Base-by-base conservation (phyloP, 1,284 basidiomycete species). In the Trametes versicolor region DNA sequence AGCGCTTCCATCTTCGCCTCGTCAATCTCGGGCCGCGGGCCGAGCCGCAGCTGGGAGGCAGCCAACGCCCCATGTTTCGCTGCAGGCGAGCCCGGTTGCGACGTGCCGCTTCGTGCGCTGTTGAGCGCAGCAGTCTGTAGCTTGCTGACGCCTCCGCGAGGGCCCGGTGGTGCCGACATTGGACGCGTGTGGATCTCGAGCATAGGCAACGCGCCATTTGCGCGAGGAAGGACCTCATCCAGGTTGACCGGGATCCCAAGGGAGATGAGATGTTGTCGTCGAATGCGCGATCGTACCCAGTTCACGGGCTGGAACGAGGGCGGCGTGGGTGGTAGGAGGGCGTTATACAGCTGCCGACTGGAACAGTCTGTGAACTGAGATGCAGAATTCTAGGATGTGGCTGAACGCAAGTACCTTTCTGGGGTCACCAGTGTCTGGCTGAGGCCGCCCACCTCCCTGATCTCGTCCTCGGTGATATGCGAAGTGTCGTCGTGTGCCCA, bases 161-260 rank as follows among this genome's bases (percentile, higher is more conserved):
- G 81, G 25, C 83, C 87, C 27, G 92, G 92, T 25, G 92, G 93
- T 23, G 90, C 89, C 53, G 91, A 94, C 79, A 88, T 83, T 1
- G 93, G 91, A 51, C 93, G 85, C n/a, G 93, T 95, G 36, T 87
- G 87, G 64, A 97, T 94, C 66, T 94, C 88, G 32, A 97, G 81
- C 8, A 89, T 86, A 2, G 95, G 95, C 32, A 96, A 81, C 67
- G 90, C 91, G 29, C 88, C 83, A 63, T 85, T 87, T 27, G 88
- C 85, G 56, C 88, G 88, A 2, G 95, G 93, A 49, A 96, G 80
- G 21, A 96, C 89, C 80, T 98, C 96, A 75, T 98, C 96, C 6
- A 97, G 83, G 75, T 97, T 97, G 56, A 98, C 92, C 4, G 96
- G 96, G 54, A 98, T 90, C 39, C 96, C 96, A 43, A 98, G 87